Evolutionary conservation across 1,284 basidiomycete genomes (phyloP), one percentile per base, ranked within the genome.

Genomic region (Austroboletus olivaceoglutinosus): DNA sequence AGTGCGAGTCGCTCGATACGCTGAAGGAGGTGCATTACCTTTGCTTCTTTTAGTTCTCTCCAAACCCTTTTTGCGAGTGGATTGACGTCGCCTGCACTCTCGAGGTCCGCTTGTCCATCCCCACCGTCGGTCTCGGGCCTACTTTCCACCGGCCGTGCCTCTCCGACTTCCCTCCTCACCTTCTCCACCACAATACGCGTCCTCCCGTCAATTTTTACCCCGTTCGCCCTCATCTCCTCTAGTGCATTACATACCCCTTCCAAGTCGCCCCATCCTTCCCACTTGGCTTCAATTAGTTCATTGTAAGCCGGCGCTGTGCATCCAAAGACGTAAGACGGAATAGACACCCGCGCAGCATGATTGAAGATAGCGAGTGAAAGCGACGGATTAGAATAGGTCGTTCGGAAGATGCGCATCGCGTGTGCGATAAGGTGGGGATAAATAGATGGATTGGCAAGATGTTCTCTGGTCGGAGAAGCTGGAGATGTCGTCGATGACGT

Each of bases 271-370:
- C 93, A 93, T 52, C 77, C 82, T n/a, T 73, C 70, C 92, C 93
- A 95, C 27, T 82, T 82, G 12, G 86, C 89, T 57, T 80, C 74
- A 37, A 95, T 79, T 29, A 93, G 76, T 68, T 94, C 89, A 67
- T 93, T 93, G 70, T 94, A 95, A 1, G 85, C 88, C 5, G 77
- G 76, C 1, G 91, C 89, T 6, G 89, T 87, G 67, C 93, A 95
- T 4, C 91, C 92, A 61, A 89, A 86, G 23, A 93, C 86, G 65
- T 89, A 94, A 4, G 88, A 91, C 8, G 85, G 76, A 44, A 86
- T 77, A 4, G 88, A 90, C 5, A 84, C 77, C 31, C 78, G 77
- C 42, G 83, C 80, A 0, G 90, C 88, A 64, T 92, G 78, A 47
- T 86, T 77, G 72, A 94, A 95, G 31, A 94, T 77, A 18, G 87